Evolutionary conservation across 352 stramenopile genomes (phyloP), one percentile per base, ranked within the genome.

Genomic region (Phytophthora boehmeriae): DNA sequence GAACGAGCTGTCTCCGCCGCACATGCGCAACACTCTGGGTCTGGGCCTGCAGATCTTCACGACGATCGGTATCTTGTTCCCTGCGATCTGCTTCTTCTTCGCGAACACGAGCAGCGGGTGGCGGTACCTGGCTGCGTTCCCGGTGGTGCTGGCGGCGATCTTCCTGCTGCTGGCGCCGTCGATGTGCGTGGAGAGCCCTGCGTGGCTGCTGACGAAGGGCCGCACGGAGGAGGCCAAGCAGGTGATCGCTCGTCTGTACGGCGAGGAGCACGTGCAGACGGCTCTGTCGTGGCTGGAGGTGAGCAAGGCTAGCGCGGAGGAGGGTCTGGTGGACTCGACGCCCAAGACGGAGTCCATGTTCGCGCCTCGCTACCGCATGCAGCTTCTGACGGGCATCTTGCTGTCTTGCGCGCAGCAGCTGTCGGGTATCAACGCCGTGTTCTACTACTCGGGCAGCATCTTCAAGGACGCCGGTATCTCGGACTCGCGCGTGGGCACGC

Each of bases 251-350:
- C 52, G 44, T 8, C 35, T 74, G 14, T 74, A 60, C 34, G 42
- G 38, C 22, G 17, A 54, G 22, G 49, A 20, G 38, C 38, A 44
- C 38, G 38, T 44, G 14, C 14, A 22, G n/a, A 44, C 53, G n/a
- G 47, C 59, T 20, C 25, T 78, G 42, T 63, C 35, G 8, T 79
- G 71, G 71, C 60, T 79, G 4, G 16, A 70, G 38, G 52, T 63
- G 52, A 63, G 6, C 34, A 63, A 63, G 35, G 57, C 45, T 17
- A 46, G 4, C 25, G 42, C 46, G 10, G 38, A 54, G 11, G 30
- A 68, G 19, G 50, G 43, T 5, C n/a, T 23, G 11, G 20, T 52
- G 17, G 17, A 6, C 32, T 6, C 8, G 5, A 16, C 50, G 8
- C 41, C 41, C 22, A 60, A 75, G 59, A 65, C 74, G 6, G 55